These are phyloP conservation scores for Lipomyces orientalis DNA, from an alignment of 805 yeast species.

Conservation along the genomic window DNA sequence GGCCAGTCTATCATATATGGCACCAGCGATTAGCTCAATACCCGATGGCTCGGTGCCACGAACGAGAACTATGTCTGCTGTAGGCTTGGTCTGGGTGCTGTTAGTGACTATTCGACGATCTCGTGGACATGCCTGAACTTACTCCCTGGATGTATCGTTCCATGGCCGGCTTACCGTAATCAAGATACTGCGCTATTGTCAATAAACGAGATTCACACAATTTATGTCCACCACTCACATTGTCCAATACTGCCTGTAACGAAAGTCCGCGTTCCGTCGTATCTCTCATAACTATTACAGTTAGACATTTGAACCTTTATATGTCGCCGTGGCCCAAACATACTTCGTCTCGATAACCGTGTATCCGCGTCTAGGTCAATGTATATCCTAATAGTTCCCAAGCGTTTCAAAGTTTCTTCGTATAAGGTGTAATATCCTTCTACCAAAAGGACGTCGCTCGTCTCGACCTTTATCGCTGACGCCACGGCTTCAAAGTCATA, in stretches of 20 bases:
- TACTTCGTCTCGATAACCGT: conserved; percentile 77
- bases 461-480: conserved; percentile 6
- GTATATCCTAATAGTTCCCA: conserved; percentile 72
- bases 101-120: neutral
- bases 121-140: neutral
- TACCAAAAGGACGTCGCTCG: conserved; percentile 53
- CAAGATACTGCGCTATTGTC: conserved; percentile 51
- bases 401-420: conserved; percentile 59
- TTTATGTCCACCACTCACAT: conserved; percentile 10
- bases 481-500: conserved; percentile 19
- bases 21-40: conserved; percentile 67
- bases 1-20: conserved; percentile 50
- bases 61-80: conserved; percentile 77
- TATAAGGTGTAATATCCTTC: conserved; percentile 84
- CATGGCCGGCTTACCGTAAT: conserved; percentile 69
- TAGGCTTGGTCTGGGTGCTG: conserved; percentile 57
- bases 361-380: conserved; percentile 87
- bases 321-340: neutral
- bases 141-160: conserved; percentile 56
- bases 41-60: conserved; percentile 70
- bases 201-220: neutral
- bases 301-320: neutral
- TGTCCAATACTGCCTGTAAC: conserved; percentile 23
- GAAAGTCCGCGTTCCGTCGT: conserved; percentile 21
- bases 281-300: conserved; percentile 26